Conservation (phyloP, 2,329 filamentous ascomycete genomes). For the Colletotrichum sp. region DNA sequence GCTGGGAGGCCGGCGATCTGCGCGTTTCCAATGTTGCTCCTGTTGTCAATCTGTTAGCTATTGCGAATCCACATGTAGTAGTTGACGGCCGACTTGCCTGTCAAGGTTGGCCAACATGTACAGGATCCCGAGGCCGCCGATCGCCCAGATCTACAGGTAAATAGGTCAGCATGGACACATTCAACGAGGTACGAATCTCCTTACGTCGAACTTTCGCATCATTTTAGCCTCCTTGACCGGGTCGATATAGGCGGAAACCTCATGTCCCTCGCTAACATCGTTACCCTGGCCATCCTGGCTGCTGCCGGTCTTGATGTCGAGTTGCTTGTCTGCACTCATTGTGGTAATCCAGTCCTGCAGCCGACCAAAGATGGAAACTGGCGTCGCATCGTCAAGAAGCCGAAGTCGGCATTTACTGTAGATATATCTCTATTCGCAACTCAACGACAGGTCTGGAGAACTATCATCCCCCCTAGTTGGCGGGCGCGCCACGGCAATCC, state of each 20-base stretch:
- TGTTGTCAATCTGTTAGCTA: neutral
- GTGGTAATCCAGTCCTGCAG: neutral
- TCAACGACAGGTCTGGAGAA: neutral
- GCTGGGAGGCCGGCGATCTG: constrained; percentile 36
- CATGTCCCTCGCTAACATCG: neutral
- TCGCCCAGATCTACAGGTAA: neutral
- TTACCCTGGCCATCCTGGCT: neutral
- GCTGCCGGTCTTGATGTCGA: neutral
- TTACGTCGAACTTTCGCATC: constrained; percentile 31
- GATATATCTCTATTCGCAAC: neutral
- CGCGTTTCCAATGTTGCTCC: constrained; percentile 30
- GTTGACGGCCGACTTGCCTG: constrained; percentile 24
- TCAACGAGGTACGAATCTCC: neutral
- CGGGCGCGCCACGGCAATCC: neutral
- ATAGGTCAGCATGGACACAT: neutral
- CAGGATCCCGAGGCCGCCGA: constrained; percentile 27
- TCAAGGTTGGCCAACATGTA: constrained; percentile 36
- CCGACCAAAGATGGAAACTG: neutral
- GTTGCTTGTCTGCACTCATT: neutral
- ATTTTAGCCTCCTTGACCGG: constrained; percentile 7
- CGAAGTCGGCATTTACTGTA: neutral
- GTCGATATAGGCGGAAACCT: neutral
- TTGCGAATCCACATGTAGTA: neutral
- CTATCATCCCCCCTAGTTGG: neutral
- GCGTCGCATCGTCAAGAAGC: neutral